Conservation (phyloP, 495 filamentous ascomycete species). For the Trichoderma parareesei region DNA sequence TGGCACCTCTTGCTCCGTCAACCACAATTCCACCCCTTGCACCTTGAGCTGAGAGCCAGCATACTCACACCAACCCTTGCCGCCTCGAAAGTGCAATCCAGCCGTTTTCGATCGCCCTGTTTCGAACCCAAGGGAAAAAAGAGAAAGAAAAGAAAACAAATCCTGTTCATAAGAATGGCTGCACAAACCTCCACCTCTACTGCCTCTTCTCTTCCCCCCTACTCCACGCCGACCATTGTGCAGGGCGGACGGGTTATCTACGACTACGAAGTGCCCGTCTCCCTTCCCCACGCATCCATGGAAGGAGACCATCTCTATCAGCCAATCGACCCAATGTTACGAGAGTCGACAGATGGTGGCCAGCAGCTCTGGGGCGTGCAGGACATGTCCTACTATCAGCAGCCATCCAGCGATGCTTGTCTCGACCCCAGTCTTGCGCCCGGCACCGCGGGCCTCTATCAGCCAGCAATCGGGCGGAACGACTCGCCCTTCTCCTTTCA, state of each 20-base stretch:
- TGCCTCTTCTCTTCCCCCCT: not conserved
- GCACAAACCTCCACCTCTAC: not conserved
- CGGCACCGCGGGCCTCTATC: not conserved
- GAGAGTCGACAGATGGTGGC: not conserved
- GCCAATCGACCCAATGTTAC: not conserved
- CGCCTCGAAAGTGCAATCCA: not conserved
- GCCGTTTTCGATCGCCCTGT: not conserved
- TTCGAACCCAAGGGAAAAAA: not conserved
- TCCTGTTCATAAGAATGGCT: not conserved
- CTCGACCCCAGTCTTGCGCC: not conserved
- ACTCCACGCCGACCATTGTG: not conserved
- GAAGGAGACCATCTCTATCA: not conserved
- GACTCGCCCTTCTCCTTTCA: not conserved
- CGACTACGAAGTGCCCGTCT: not conserved
- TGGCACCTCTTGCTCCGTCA: not conserved
- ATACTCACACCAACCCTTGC: not conserved
- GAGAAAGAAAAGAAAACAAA: not conserved
- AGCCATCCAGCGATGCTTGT: not conserved
- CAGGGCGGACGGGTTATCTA: not conserved
- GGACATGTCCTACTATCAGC: not conserved
- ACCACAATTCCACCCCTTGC: not conserved
- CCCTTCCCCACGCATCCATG: not conserved
- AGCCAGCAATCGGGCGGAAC: not conserved
- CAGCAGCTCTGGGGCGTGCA: not conserved
- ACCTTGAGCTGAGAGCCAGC: not conserved